Base-by-base conservation (phyloP, 2,329 filamentous ascomycete species). In the Ploettnerulaceae sp. region DNA sequence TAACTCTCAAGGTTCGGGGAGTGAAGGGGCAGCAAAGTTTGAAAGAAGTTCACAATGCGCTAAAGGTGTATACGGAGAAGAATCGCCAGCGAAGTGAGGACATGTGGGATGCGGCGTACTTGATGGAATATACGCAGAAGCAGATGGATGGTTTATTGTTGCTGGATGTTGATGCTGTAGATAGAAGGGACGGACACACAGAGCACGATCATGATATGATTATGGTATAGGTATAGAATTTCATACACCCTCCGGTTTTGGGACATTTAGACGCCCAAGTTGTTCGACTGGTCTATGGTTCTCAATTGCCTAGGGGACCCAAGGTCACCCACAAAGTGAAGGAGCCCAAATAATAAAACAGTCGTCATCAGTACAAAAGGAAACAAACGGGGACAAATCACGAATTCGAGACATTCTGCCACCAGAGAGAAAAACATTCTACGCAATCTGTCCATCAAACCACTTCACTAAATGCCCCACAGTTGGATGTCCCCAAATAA, bases 51-150 rank as follows among this genome's bases (percentile, higher is more conserved):
- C 66, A 96, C 29, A 85, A 91, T 57, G 91, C 84, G n/a, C 72
- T 98, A 48, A 83, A 81, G 57, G 86, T 85, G 12, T 97, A 98
- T 64, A 95, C 90, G 0, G 89, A 97, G 67, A 78, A 90, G 55
- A 93, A 98, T 66, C 96, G 95, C 66, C 85, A 84, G 66, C 77
- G 91, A 45, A 77, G 93, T 57, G 90, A 95, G 64, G 91, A 95
- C 61, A 70, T 96, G 58, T 81, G 90, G 31, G 91, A 97, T 64
- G 93, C 97, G 71, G 95, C 90, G 63, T 97, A 90, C 68, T 69
- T 98, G 60, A 79, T 97, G 31, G 89, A 95, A 67, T 97, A 94
- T 75, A 94, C 91, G 53, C 71, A 97, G 53, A 78, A 83, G 61
- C 87, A 95, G 70, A 97, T 97, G 90, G 89, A 95, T 62, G 61